A percentile compares a stretch with the other conserved stretches of the same genome.
These are phyloP conservation scores for Globisporangium cylindrosporum DNA, from an alignment of 352 stramenopile species.

Conservation along the genomic window DNA sequence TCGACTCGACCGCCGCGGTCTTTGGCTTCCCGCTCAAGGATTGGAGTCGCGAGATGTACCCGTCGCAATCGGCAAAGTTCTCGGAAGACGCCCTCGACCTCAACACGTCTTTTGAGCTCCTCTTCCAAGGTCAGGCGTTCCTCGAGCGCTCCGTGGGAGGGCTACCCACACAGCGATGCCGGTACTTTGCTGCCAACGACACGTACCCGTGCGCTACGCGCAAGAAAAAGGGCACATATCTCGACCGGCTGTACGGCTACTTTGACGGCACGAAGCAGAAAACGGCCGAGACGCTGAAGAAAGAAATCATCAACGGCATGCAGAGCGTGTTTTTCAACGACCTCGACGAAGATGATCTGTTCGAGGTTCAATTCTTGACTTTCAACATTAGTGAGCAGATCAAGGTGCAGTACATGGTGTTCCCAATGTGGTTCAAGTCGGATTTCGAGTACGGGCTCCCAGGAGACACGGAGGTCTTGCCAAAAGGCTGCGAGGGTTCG, in stretches of 20 bases:
- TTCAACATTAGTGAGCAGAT: conserved; percentile 20
- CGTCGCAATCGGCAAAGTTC: conserved; percentile 1
- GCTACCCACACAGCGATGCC: conserved; percentile 13
- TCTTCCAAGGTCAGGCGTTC: conserved; percentile 28
- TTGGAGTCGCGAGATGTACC: conserved; percentile 26
- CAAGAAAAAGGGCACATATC: not conserved
- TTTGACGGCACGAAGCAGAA: conserved; percentile 21
- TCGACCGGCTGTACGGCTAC: conserved; percentile 20
- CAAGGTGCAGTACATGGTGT: conserved; percentile 14
- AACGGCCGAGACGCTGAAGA: conserved; percentile 1
- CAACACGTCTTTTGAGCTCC: conserved; percentile 24
- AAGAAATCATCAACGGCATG: conserved; percentile 11
- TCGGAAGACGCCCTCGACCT: conserved; percentile 11
- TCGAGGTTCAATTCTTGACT: not conserved
- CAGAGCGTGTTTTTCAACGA: conserved; percentile 15
- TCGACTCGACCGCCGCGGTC: conserved; percentile 23
- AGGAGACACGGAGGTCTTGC: conserved; percentile 4
- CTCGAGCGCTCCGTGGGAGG: conserved; percentile 19
- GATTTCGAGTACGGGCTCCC: conserved; percentile 16
- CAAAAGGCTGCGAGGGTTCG: conserved; percentile 7
- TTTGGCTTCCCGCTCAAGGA: conserved; percentile 28
- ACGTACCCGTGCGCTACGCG: not conserved
- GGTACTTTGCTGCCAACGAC: conserved; percentile 3
- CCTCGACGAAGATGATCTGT: conserved; percentile 2
- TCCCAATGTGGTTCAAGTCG: conserved; percentile 11